Evolutionary conservation across 1,139 yeast species (phyloP), one percentile per base, ranked within the genome.

Genomic region (Sugiyamaella pinicola): DNA sequence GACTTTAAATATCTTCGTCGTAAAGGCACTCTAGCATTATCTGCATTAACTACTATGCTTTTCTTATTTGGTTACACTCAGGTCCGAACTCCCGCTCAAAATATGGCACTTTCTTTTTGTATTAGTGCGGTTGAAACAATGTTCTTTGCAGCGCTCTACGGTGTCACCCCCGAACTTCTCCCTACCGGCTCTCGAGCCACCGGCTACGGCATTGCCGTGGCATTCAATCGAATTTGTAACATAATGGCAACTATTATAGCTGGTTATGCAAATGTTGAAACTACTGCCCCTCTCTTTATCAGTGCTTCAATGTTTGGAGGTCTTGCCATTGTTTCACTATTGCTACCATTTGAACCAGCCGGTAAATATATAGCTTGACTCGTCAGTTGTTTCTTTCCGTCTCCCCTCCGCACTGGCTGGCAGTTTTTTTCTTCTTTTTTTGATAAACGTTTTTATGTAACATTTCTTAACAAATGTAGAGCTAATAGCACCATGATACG

Each of bases 111-210:
- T 48, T 72, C 79, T 13, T 74, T 82, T 18, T 74, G 78, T 18
- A 78, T 81, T 10, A 78, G 75, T 61, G 72, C 81, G 49, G 72
- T 77, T 50, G 68, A 79, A 57, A 78, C 80, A 63, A 72, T 80
- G 49, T 81, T 80, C 65, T 80, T 78, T 61, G 82, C 81, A 1
- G 75, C 76, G 47, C 69, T 81, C 31, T 81, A 79, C 61, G 84
- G 83, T 1, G 80, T 77, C 58, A 78, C 83, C 1, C 84, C 85
- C 0, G 85, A 81, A 64, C 80, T 80, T 29, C 72, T 81, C 62
- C 84, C 85, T 1, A 71, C 83, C 1, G 66, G 69, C n/a, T 79
- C 81, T n/a, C 68, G 85, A 58, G 81, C 79, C 4, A 80, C 85
- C 0, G 85, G 84, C 10, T 74, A 76, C 56, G 81, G 81, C 12